These are phyloP conservation scores for Suhomyces ambrosiae DNA, from an alignment of 1,139 yeast species.

Conservation along the genomic window DNA sequence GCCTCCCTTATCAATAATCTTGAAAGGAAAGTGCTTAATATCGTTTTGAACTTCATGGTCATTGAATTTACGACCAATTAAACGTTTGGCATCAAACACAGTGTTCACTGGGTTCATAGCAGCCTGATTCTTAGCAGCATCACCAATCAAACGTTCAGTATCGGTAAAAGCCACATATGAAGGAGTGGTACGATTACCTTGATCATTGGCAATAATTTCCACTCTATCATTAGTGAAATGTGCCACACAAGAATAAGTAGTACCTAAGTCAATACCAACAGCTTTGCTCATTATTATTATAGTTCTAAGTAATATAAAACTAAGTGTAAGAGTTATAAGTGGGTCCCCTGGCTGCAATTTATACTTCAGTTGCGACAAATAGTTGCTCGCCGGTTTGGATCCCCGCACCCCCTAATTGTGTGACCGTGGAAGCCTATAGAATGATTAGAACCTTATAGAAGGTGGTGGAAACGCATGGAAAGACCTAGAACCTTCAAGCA, in stretches of 20 bases:
- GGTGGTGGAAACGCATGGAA: constrained; percentile 6
- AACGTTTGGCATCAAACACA: constrained; percentile 33
- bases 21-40: constrained; percentile 48
- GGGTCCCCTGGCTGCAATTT: constrained; percentile 8
- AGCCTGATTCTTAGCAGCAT: constrained; percentile 36
- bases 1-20: constrained; percentile 30
- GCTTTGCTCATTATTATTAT: constrained; percentile 21
- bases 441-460: constrained; percentile 3
- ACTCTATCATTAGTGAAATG: constrained; percentile 22
- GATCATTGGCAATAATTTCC: constrained; percentile 49
- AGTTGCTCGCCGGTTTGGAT: constrained; percentile 12
- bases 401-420: constrained; percentile 13
- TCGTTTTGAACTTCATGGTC: constrained; percentile 49
- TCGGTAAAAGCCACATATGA: constrained; percentile 33
- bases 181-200: constrained; percentile 49
- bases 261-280: constrained; percentile 33
- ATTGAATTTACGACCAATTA: constrained; percentile 48
- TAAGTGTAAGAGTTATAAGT: neutral
- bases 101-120: constrained; percentile 35
- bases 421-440: constrained; percentile 10
- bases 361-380: constrained; percentile 5
- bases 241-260: constrained; percentile 34
- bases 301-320: neutral
- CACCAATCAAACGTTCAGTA: constrained; percentile 33
- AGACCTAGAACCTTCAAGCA: neutral